Conservation (phyloP, 129 eudicot species). For the sunflower (Helianthus annuus) region DNA sequence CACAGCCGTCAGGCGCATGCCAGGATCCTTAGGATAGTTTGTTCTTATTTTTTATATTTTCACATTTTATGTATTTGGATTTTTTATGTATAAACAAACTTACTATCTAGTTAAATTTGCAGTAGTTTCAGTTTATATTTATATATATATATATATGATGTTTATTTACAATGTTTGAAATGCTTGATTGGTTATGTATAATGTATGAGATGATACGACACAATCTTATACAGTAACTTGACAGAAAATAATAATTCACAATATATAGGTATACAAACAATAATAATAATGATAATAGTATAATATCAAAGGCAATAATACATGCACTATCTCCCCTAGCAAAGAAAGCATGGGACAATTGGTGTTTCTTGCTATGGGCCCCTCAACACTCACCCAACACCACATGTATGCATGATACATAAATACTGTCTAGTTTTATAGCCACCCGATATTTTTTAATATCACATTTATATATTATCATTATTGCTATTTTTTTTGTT, state of each 20-base stretch:
- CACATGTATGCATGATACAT: constrained; percentile 12
- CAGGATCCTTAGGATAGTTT: too few species aligned
- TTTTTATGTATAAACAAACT: too few species aligned
- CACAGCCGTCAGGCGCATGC: too few species aligned
- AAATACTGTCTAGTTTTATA: background rate
- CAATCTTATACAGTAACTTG: background rate
- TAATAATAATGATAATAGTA: background rate
- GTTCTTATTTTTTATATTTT: too few species aligned
- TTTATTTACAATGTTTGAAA: too few species aligned
- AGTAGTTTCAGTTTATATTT: too few species aligned
- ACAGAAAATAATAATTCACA: background rate
- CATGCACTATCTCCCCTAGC: constrained; percentile 11
- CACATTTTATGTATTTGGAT: too few species aligned
- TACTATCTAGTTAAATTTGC: too few species aligned
- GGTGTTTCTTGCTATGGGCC: constrained; percentile 13
- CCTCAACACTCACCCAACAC: constrained; percentile 24
- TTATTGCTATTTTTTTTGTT: background rate
- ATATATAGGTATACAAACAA: background rate
- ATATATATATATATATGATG: too few species aligned
- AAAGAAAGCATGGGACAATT: constrained; percentile 14
- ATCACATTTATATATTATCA: background rate
- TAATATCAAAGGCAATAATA: constrained; percentile 10
- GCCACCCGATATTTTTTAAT: constrained; percentile 12
- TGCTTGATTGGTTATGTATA: too few species aligned
- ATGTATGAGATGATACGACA: too few species aligned